phyloP scores from a whole-genome alignment of 176 grass and related monocot genomes.

The Triticum monococcum region DNA sequence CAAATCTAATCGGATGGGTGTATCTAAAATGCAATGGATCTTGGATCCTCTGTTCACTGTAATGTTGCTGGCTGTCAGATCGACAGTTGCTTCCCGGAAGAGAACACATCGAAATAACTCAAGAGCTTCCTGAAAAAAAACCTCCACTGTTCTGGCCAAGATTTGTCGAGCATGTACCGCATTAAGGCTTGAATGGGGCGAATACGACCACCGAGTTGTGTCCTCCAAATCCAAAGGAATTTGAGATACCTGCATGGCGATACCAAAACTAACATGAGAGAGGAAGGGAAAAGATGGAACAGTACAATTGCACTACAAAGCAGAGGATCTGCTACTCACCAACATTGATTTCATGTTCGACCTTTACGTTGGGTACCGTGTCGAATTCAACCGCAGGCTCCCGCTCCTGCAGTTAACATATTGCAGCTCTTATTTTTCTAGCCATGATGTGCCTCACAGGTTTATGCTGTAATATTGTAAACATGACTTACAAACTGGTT shows the following conservation, averaged over 20 bases:
- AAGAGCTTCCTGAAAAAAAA: conserved; percentile 13
- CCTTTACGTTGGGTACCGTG: conserved; percentile 87
- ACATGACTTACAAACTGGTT: conserved; percentile 95
- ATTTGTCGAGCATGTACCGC: conserved; percentile 26
- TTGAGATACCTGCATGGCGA: conserved; percentile 71
- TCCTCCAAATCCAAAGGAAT: conserved; percentile 97
- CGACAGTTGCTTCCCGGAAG: conserved; percentile 12
- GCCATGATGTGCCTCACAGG: not conserved
- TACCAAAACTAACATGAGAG: conserved; percentile 18
- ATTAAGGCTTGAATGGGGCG: conserved; percentile 91
- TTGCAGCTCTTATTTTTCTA: not conserved
- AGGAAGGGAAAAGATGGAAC: not conserved
- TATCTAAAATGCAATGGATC: conserved; percentile 25
- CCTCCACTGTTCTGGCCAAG: conserved; percentile 14
- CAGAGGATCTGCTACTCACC: conserved; percentile 46
- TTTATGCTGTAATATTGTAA: not conserved
- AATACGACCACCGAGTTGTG: conserved; percentile 97
- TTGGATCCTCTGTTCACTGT: conserved; percentile 35
- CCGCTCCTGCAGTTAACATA: conserved; percentile 53
- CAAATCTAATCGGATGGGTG: conserved; percentile 28
- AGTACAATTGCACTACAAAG: not conserved
- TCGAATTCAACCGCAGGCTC: conserved; percentile 88
- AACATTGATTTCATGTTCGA: conserved; percentile 94
- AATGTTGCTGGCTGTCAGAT: conserved; percentile 1
- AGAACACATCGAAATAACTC: conserved; percentile 17